phyloP scores from a whole-genome alignment of 768 basidiomycete species.

The Russula emetica region DNA sequence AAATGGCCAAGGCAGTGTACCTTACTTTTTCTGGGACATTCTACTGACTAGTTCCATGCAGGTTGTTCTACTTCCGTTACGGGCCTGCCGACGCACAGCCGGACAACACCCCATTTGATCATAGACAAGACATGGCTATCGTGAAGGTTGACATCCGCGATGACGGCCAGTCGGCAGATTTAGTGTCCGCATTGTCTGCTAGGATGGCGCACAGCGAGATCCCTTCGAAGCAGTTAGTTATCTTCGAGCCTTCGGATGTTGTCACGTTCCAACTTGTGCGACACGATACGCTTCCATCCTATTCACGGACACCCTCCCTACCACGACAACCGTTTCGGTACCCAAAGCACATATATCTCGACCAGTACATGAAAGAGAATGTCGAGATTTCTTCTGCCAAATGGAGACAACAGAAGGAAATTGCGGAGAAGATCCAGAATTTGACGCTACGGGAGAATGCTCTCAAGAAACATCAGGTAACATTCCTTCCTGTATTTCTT shows the following conservation, averaged over 20 bases:
- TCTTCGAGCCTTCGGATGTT: constrained; percentile 58
- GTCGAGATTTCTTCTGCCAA: constrained; percentile 41
- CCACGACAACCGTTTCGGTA: constrained; percentile 44
- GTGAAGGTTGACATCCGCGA: constrained; percentile 51
- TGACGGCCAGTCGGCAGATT: constrained; percentile 49
- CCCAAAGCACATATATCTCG: constrained; percentile 64
- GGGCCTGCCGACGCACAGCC: constrained; percentile 43
- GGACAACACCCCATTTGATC: constrained; percentile 29
- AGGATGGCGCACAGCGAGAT: constrained; percentile 29
- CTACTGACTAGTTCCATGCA: constrained; percentile 26
- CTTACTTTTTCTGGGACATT: constrained; percentile 25
- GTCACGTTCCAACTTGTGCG: constrained; percentile 53
- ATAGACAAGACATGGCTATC: constrained; percentile 39
- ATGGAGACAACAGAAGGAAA: constrained; percentile 36
- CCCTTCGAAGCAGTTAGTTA: constrained; percentile 48
- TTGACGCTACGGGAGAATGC: constrained; percentile 45
- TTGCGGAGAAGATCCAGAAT: constrained; percentile 46
- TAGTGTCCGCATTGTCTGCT: constrained; percentile 44
- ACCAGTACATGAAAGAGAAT: constrained; percentile 64
- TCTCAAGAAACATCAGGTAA: constrained; percentile 54
- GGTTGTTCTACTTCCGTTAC: constrained; percentile 56
- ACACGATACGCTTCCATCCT: constrained; percentile 29
- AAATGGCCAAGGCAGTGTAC: constrained; percentile 37
- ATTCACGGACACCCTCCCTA: constrained; percentile 22
- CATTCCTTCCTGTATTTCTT: constrained; percentile 3